Evolutionary conservation across 805 yeast species (phyloP).

Genomic region (Barnettozyma pratensis): DNA sequence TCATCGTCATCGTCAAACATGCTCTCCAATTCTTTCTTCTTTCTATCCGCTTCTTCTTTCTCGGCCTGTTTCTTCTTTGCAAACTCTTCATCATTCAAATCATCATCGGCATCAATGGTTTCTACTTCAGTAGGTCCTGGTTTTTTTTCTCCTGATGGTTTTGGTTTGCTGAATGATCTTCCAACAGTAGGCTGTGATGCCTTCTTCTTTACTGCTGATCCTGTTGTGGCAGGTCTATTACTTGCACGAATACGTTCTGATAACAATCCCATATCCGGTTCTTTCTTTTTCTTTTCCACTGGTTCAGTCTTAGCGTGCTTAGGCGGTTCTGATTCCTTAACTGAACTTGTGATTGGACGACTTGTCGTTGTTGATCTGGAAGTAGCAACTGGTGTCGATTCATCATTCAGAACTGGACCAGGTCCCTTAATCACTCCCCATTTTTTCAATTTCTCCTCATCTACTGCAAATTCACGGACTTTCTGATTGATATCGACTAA

Average conservation of each 20-base stretch:
- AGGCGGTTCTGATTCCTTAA: too few species aligned
- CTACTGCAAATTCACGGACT: constrained; percentile 6
- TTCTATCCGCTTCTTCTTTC: constrained; percentile 10
- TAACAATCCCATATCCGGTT: constrained; percentile 17
- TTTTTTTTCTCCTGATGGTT: not conserved
- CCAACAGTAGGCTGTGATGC: constrained; percentile 14
- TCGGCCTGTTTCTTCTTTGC: constrained; percentile 8
- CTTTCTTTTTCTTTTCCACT: constrained; percentile 7
- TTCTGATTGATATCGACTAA: constrained; percentile 9
- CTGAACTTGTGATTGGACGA: not conserved
- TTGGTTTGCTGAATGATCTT: constrained; percentile 5
- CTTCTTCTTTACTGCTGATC: constrained; percentile 6
- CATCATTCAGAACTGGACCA: constrained; percentile 6
- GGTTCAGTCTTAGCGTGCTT: not conserved
- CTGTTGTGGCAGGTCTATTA: constrained; percentile 2
- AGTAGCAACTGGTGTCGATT: not conserved
- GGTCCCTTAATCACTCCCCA: constrained; percentile 26
- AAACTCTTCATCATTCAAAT: constrained; percentile 14
- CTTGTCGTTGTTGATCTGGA: not conserved
- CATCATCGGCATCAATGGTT: constrained; percentile 9
- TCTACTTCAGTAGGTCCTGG: constrained; percentile 4
- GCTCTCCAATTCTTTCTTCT: constrained; percentile 26
- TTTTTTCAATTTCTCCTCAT: constrained; percentile 11
- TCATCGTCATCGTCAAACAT: constrained; percentile 32
- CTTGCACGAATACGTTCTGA: constrained; percentile 14